Conservation (phyloP, 192 early-diverging fungal genomes). For the Gorgonomyces haynaldii region DNA sequence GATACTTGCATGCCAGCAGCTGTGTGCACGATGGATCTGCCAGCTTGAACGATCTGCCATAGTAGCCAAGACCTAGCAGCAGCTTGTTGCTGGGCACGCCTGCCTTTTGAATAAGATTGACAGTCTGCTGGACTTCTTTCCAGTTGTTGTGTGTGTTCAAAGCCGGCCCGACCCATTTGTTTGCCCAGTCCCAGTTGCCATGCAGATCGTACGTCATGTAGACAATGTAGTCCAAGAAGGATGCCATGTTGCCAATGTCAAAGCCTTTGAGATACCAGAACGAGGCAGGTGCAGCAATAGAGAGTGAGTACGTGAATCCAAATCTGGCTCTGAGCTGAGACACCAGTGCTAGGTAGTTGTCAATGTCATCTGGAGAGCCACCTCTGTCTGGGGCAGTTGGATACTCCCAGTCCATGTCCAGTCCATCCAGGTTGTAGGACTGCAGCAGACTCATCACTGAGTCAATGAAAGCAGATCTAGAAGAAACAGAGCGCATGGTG, state of each 20-base stretch:
- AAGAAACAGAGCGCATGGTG: not conserved
- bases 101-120: conserved; percentile 12
- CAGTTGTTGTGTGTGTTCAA: not conserved
- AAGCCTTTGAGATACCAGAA: conserved; percentile 6
- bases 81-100: conserved; percentile 19
- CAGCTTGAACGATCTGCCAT: conserved; percentile 24
- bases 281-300: no score
- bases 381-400: not conserved
- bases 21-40: conserved; percentile 18
- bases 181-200: conserved; percentile 9
- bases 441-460: not conserved
- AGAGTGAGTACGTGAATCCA: no score
- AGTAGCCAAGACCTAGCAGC: conserved; percentile 13
- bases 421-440: not conserved
- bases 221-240: conserved; percentile 1
- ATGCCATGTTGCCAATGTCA: not conserved
- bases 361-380: not conserved
- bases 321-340: no score
- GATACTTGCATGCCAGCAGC: no score
- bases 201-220: conserved; percentile 2
- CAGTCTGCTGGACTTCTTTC: conserved; percentile 8
- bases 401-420: conserved; percentile 3
- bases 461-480: not conserved
- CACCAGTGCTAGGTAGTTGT: no score
- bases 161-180: conserved; percentile 9